A percentile compares a stretch with the other conserved stretches of the same genome.
Evolutionary conservation across 2,329 filamentous ascomycete species (phyloP).

Genomic region (Paraconiothyrium brasiliense): DNA sequence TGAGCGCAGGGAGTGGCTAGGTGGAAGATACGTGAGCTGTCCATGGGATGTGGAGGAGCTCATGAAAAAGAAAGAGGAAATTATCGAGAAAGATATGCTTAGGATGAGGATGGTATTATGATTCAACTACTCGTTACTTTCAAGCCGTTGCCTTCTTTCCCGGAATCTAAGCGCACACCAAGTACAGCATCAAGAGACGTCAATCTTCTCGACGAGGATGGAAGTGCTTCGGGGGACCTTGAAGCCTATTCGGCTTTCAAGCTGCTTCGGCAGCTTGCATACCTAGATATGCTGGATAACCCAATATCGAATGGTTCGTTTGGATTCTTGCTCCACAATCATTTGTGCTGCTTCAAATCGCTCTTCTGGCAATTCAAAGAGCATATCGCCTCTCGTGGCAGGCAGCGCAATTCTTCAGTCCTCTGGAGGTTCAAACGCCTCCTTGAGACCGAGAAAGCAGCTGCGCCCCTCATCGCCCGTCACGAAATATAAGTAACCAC

Average conservation of each 20-base stretch:
- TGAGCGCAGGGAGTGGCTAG: neutral
- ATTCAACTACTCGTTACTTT: neutral
- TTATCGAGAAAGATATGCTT: neutral
- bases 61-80: neutral
- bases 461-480: neutral
- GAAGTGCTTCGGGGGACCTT: neutral
- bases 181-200: too few species aligned
- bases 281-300: neutral
- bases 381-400: neutral
- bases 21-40: conserved; percentile 1
- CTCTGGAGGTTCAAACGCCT: neutral
- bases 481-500: neutral
- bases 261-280: neutral
- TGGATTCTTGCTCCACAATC: neutral
- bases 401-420: neutral
- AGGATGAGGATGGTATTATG: neutral
- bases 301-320: neutral
- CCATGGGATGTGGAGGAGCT: conserved; percentile 7
- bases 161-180: too few species aligned
- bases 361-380: neutral
- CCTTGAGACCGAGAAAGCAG: neutral
- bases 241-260: neutral
- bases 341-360: neutral
- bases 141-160: too few species aligned
- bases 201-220: too few species aligned